Conservation (phyloP, 805 yeast genomes). For the Starmerella asiatica region DNA sequence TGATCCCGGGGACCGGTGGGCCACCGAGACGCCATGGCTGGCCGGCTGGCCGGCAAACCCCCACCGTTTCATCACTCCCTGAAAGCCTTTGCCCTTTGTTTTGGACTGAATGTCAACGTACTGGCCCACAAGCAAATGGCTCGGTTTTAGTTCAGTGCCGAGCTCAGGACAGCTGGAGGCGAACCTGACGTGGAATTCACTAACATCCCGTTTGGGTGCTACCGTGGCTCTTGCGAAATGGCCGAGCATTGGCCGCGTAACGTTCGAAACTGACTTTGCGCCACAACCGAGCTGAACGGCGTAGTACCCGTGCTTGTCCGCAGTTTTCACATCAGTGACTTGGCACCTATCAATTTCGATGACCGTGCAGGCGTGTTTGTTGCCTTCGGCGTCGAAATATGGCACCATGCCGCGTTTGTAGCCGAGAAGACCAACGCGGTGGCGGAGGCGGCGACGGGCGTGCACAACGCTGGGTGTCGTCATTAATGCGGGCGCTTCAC, state of each 20-base stretch:
- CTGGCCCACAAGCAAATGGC: conserved; percentile 73
- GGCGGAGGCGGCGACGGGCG: conserved; percentile 54
- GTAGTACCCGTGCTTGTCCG: conserved; percentile 60
- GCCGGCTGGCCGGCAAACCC: conserved; percentile 82
- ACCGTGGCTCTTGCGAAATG: conserved; percentile 68
- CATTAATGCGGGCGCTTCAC: conserved; percentile 39
- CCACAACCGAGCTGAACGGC: conserved; percentile 86
- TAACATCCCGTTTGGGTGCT: conserved; percentile 63
- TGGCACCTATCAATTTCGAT: conserved; percentile 79
- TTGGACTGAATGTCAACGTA: conserved; percentile 65
- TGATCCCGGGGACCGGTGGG: conserved; percentile 95
- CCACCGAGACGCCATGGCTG: conserved; percentile 85
- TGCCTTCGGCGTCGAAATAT: conserved; percentile 51
- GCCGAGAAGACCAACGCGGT: conserved; percentile 75
- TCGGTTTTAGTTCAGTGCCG: conserved; percentile 70
- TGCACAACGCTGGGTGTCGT: conserved; percentile 61
- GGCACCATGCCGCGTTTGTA: conserved; percentile 84
- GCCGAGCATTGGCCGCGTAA: conserved; percentile 53
- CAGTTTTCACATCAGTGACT: conserved; percentile 59
- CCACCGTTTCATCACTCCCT: conserved; percentile 96
- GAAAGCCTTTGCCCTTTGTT: conserved; percentile 90
- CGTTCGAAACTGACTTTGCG: conserved; percentile 45
- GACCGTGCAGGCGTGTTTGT: conserved; percentile 68
- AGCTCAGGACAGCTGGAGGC: conserved; percentile 52
- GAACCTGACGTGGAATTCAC: conserved; percentile 68